A percentile compares a stretch with the other conserved stretches of the same genome.
Conservation (phyloP, 352 stramenopile species). For the Aphanomyces cochlioides region DNA sequence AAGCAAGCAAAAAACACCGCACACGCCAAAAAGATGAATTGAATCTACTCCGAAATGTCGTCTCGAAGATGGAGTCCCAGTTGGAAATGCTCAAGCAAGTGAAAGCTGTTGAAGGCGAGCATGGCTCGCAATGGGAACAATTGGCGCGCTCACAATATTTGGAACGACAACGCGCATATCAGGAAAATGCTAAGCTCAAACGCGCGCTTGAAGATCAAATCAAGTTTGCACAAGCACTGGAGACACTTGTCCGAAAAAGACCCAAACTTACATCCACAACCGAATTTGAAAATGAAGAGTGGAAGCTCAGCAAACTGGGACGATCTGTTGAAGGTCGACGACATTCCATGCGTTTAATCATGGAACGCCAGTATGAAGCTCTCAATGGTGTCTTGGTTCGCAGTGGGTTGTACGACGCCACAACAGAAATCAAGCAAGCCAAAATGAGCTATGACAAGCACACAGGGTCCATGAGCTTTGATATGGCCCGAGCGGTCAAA, state of each 20-base stretch:
- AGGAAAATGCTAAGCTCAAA: constrained; percentile 29
- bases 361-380: constrained; percentile 26
- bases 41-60: constrained; percentile 13
- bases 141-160: constrained; percentile 25
- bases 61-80: constrained; percentile 24
- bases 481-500: constrained; percentile 13
- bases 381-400: constrained; percentile 28
- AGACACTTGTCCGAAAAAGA: constrained; percentile 21
- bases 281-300: constrained; percentile 30
- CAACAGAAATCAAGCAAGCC: constrained; percentile 21
- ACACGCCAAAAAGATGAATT: constrained; percentile 28
- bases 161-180: constrained; percentile 20
- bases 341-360: constrained; percentile 26
- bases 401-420: constrained; percentile 23
- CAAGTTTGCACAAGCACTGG: constrained; percentile 28
- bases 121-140: constrained; percentile 29
- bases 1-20: constrained; percentile 28
- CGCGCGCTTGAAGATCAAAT: constrained; percentile 26
- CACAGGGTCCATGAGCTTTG: constrained; percentile 9
- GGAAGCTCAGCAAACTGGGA: constrained; percentile 29
- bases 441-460: constrained; percentile 24
- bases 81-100: constrained; percentile 29
- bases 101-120: constrained; percentile 27
- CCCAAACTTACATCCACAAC: constrained; percentile 20
- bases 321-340: neutral